Base-by-base conservation (phyloP, 2,329 filamentous ascomycete genomes). In the Raffaelea arxii region DNA sequence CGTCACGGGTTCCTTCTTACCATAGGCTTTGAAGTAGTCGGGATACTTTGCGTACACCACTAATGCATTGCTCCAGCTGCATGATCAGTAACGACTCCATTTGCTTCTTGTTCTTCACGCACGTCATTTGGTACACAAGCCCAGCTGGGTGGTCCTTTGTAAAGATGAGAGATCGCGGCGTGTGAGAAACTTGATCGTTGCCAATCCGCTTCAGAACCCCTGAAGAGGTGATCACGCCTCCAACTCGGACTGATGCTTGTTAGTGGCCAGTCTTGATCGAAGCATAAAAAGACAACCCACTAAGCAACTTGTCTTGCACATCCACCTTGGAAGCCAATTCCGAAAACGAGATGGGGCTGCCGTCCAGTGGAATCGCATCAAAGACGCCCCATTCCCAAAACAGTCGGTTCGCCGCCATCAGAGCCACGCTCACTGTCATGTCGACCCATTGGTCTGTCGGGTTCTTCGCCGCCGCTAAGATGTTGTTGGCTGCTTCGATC, bases 381-480 rank as follows among this genome's bases (percentile, higher is more conserved):
- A 65, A 64, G 0, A 52, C 57, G 9, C 55, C 53, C 60, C 63
- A 63, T 32, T 59, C 52, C 24, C 58, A 48, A 43, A 65, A 63
- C 4, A 64, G 48, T 2, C 54, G 53, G 6, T 58, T 40, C 3
- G 55, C 56, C 2, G 47, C 51, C 12, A 58, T 48, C 6, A 53
- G 46, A 18, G 49, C 42, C 5, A 53, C 19, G 6, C 41, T 19
- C 4, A 46, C 24, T 12, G 52, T 38, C 25, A 27, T 41, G 25
- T 52, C 24, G n/a, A 50, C 22, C 32, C 51, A 37, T n/a, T 44
- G 25, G 25, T 56, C 53, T 3, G 32, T 25, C 36, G 55, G 54
- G 23, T 47, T 45, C 39, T 46, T 47, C 16, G 52, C 25, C 1
- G 46, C 40, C 12, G 45, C 30, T 14, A 53, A 37, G 6, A 52